Conservation (phyloP, 768 basidiomycete genomes). For the Cystofilobasidium ferigula region DNA sequence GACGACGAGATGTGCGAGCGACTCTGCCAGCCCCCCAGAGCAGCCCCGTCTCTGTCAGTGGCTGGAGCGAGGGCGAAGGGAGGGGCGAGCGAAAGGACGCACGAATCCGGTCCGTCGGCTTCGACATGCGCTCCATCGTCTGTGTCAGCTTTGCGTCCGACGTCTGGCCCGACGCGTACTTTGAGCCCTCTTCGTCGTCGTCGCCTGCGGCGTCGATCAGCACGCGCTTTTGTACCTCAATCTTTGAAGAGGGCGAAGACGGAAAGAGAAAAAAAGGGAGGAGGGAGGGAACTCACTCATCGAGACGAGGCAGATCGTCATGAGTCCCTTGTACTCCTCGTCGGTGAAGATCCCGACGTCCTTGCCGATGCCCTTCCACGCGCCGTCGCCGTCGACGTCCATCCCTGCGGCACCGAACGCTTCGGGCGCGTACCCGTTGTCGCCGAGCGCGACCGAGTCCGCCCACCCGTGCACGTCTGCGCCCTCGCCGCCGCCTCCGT, state of each 20-base stretch:
- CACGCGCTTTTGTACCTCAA: slow-evolving; percentile 43
- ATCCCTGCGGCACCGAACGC: neutral
- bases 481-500: too few species aligned
- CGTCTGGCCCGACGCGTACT: slow-evolving; percentile 18
- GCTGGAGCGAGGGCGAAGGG: neutral
- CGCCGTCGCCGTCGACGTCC: slow-evolving; percentile 11
- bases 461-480: slow-evolving; percentile 25
- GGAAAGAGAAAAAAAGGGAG: slow-evolving; percentile 26
- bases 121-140: slow-evolving; percentile 52
- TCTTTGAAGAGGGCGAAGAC: slow-evolving; percentile 1
- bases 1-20: slow-evolving; percentile 71
- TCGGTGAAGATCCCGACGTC: slow-evolving; percentile 77
- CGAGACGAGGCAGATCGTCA: slow-evolving; percentile 75
- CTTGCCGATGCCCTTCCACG: slow-evolving; percentile 39
- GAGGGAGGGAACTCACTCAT: slow-evolving; percentile 39
- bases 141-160: slow-evolving; percentile 43
- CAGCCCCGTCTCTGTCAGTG: slow-evolving; percentile 27
- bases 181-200: slow-evolving; percentile 45
- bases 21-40: slow-evolving; percentile 48
- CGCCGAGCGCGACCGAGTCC: slow-evolving; percentile 28
- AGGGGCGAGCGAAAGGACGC: slow-evolving; percentile 32
- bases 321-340: slow-evolving; percentile 70
- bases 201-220: slow-evolving; percentile 47
- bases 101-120: slow-evolving; percentile 51
- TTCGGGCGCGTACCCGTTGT: slow-evolving; percentile 26